Conservation (phyloP, 495 filamentous ascomycete species). For the Penicillium daleae region DNA sequence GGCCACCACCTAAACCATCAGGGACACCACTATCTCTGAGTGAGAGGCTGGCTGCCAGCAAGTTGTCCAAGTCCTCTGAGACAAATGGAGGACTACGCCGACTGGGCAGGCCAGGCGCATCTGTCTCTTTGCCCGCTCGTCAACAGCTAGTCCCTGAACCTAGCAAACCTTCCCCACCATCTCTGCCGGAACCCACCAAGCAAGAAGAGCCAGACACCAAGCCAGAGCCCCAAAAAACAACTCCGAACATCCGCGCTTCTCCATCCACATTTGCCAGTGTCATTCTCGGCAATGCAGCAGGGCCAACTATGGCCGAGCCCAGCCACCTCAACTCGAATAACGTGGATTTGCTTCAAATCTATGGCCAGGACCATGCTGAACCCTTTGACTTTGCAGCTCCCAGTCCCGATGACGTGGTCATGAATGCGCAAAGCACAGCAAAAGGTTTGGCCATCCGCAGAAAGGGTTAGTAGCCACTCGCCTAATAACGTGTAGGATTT, state of each 20-base stretch:
- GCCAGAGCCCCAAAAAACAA: slow-evolving; percentile 20
- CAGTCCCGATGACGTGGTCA: slow-evolving; percentile 91
- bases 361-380: slow-evolving; percentile 53
- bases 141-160: slow-evolving; percentile 28
- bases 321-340: slow-evolving; percentile 42
- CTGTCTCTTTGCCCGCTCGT: slow-evolving; percentile 19
- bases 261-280: slow-evolving; percentile 73
- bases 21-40: slow-evolving; percentile 34
- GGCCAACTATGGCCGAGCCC: slow-evolving; percentile 40
- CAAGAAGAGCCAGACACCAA: slow-evolving; percentile 10
- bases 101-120: slow-evolving; percentile 26
- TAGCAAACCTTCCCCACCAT: slow-evolving; percentile 11
- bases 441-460: slow-evolving; percentile 76
- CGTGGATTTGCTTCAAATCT: slow-evolving; percentile 57
- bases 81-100: slow-evolving; percentile 27
- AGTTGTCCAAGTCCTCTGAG: slow-evolving; percentile 36
- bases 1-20: slow-evolving; percentile 27
- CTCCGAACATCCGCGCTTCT: slow-evolving; percentile 38
- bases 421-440: slow-evolving; percentile 74
- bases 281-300: slow-evolving; percentile 57
- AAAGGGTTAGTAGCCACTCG: slow-evolving; percentile 39
- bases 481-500: slow-evolving; percentile 52
- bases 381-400: slow-evolving; percentile 78
- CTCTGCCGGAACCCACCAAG: slow-evolving; percentile 8
- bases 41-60: slow-evolving; percentile 45